Percentiles rank a stretch among this genome's conserved stretches.
phyloP scores from a whole-genome alignment of 441 rosid genomes.

The Capsella rubella region DNA sequence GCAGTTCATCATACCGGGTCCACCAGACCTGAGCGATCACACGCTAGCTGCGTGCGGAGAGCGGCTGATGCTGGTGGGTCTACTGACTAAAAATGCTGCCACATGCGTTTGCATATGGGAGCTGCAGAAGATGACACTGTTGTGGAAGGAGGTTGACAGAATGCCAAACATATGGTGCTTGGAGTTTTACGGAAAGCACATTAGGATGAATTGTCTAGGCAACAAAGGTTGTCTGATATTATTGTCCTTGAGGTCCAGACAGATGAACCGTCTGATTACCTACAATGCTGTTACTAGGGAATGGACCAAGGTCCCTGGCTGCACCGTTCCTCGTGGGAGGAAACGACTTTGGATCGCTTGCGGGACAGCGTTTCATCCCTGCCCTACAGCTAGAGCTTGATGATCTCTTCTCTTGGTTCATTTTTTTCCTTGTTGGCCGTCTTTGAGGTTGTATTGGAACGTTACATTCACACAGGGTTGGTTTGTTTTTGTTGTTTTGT shows the following conservation, averaged over 20 bases:
- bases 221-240: conserved; percentile 88
- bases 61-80: conserved; percentile 87
- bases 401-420: conserved; percentile 20
- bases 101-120: conserved; percentile 98
- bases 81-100: conserved; percentile 90
- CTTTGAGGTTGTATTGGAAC: conserved; percentile 25
- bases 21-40: conserved; percentile 76
- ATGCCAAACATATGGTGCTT: conserved; percentile 99
- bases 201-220: conserved; percentile 97
- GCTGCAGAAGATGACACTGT: conserved; percentile 96
- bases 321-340: conserved; percentile 71
- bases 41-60: conserved; percentile 85
- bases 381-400: conserved; percentile 75
- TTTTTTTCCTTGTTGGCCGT: background rate
- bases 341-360: conserved; percentile 94
- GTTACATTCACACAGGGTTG: conserved; percentile 29
- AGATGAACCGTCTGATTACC: conserved; percentile 84
- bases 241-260: conserved; percentile 88
- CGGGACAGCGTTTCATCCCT: conserved; percentile 90
- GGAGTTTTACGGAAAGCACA: conserved; percentile 99
- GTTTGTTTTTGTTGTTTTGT: conserved; percentile 31
- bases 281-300: conserved; percentile 75
- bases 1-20: conserved; percentile 79
- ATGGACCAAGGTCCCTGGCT: conserved; percentile 89
- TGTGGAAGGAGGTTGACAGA: conserved; percentile 99